Percentiles rank a stretch among this genome's conserved stretches.
These are phyloP conservation scores for Nepenthes mirabilis DNA, from an alignment of 148 eudicot species.

Conservation along the genomic window DNA sequence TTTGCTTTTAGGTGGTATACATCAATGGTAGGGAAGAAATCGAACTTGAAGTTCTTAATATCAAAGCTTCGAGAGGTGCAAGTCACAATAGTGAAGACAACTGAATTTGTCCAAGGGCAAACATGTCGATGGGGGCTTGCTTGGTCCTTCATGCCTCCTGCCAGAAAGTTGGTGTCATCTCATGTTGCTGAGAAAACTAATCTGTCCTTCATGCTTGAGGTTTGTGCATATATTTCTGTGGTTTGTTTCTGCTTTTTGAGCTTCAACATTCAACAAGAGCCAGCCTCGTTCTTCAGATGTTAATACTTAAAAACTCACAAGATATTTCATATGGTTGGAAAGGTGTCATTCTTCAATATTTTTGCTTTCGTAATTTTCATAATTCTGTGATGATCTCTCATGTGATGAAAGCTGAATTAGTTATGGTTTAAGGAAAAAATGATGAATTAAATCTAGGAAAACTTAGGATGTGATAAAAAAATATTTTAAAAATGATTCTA, in stretches of 20 bases:
- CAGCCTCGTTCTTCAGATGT: background rate
- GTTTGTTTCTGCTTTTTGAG: background rate
- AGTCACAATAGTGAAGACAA: slow-evolving; percentile 79
- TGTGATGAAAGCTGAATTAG: too few relatives aligned
- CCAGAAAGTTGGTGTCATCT: slow-evolving; percentile 31
- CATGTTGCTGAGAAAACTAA: slow-evolving; percentile 24
- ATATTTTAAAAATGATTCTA: too few relatives aligned
- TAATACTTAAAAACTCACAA: background rate
- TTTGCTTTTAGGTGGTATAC: slow-evolving; percentile 74
- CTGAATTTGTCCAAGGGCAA: slow-evolving; percentile 94
- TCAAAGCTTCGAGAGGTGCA: slow-evolving; percentile 67
- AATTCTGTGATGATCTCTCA: too few relatives aligned
- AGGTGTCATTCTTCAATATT: too few relatives aligned
- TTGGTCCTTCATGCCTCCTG: slow-evolving; percentile 71
- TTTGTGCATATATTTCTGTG: slow-evolving; percentile 10
- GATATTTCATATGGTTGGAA: background rate
- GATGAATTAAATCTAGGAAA: too few relatives aligned
- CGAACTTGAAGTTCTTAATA: slow-evolving; percentile 54
- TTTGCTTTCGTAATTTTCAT: too few relatives aligned
- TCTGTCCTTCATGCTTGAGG: slow-evolving; percentile 79
- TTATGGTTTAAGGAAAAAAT: too few relatives aligned
- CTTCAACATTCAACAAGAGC: background rate
- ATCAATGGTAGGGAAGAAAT: slow-evolving; percentile 88
- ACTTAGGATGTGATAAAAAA: too few relatives aligned
- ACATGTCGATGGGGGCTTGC: slow-evolving; percentile 96